Base-by-base conservation (phyloP, 2,329 filamentous ascomycete species). In the Fusarium sp. region DNA sequence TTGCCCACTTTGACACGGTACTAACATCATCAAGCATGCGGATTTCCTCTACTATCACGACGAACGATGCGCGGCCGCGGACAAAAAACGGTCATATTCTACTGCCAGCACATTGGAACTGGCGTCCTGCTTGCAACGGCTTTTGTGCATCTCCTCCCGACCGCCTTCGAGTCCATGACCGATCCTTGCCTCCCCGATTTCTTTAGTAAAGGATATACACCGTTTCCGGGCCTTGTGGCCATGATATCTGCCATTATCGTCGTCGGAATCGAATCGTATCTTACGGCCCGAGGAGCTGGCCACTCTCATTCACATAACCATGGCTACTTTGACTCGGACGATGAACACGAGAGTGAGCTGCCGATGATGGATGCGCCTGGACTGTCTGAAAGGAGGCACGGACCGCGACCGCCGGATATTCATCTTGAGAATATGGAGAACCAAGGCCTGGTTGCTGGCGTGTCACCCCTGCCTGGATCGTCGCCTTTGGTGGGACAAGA, bases 101-200 rank as follows among this genome's bases (percentile, higher is more conserved):
- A 89, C 66, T 89, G 88, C 72, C 88, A 91, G 67, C 91, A 93
- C 79, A 91, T 93, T 68, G 91, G 92, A 74, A 96, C 92, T 2
- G 92, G 92, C 60, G 93, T 96, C 20, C 82, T 96, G n/a, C 90
- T 96, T 64, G 92, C 93, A 13, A 96, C 92, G 2, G 92, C 92
- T 55, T 96, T 96, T 74, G 91, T 95, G 25, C 92, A 95, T 79
- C 83, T 91, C 14, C 84, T 91, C 6, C 89, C 88, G 53, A 91
- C 87, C 25, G 89, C 90, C 1, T 92, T 92, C 72, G 77, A 83
- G 59, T 90, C 88, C 39, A 81, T 91, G 20, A 90, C 85, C 67
- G 87, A 91, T 65, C 89, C 89, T 41, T 92, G 90, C 72, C 87
- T 97, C 0, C 92, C 93, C 11, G 82, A 85, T 58, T 91, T 94